Evolutionary conservation across 805 yeast species (phyloP), one percentile per base, ranked within the genome.

Genomic region (Sugiyamaella floridensis): DNA sequence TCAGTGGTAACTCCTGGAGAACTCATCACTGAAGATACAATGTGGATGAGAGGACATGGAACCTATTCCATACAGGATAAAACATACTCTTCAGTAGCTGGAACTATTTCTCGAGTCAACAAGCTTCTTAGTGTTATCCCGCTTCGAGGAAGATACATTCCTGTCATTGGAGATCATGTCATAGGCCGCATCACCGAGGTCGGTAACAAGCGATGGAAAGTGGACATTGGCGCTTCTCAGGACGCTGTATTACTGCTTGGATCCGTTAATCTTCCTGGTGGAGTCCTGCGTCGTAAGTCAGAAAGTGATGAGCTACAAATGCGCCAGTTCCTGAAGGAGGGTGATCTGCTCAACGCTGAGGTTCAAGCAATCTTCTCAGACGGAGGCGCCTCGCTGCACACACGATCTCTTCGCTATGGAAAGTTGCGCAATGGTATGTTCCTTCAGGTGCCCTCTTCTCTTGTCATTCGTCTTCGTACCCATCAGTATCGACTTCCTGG

Each of bases 41-140:
- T 84, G 1, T 93, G 98, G 97, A 93, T 93, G 99, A 80, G 95
- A 64, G 99, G 99, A 29, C 99, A 92, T 65, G 99, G 99, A 5
- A 93, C 98, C 0, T 93, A 89, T 67, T 80, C 83, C 59, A 71
- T 85, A 41, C 82, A 81, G 34, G 85, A 84, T 58, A 74, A 77
- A 60, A 89, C 97, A 0, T 89, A 80, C 67, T 85, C 96, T 2
- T 85, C 97, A 0, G 96, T 92, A 6, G 97, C 97, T 0, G 99
- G 99, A 4, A 82, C 83, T 10, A 83, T 93, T 4, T 79, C 86
- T 1, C 77, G 92, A 57, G 97, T 90, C 50, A 93, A 93, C 68
- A 81, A 90, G 62, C 75, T 93, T 54, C 75, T 93, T 53, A 83
- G 90, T 63, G 98, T 93, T 16, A 71, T 80, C 28, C 96, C 98